Base-by-base conservation (phyloP, 2,329 filamentous ascomycete species). In the Fusarium multiceps region DNA sequence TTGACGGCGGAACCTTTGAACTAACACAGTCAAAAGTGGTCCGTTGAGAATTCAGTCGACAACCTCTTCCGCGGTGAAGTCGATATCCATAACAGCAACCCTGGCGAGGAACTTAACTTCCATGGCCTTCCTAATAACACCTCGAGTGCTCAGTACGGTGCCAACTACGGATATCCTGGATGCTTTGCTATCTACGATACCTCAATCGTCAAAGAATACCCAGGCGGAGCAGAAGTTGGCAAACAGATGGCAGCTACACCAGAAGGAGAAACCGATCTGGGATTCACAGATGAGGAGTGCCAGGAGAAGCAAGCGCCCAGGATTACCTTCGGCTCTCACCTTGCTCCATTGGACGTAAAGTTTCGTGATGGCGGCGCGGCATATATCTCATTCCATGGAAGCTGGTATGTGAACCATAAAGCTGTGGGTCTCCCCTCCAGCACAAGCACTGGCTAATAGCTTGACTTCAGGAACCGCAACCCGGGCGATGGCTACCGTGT, bases 151-250 rank as follows among this genome's bases (percentile, higher is more conserved):
- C 46, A 46, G 7, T 62, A 62, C 1, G 40, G 59, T 21, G 30
- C 45, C 12, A 62, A 62, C 46, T 62, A 62, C 4, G 59, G 59
- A 46, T 62, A 62, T 27, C 59, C 59, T 2, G 59, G 59, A 7
- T 62, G 59, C 9, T 62, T 62, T n/a, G 7, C 59, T 2, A 61
- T 62, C 9, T 62, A 61, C 14, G 59, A 62, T 20, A 16, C 56
- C 1, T 62, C 59, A 2, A n/a, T 27, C 4, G 9, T 62, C 20
- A 45, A 62, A 12, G 25, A 41, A 2, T 62, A 40, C 14, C 59
- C 59, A 0, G 40, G 46, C 1, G 59, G 59, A 12, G 56, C 59
- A 46, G 7, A 40, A 14, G 46, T 62, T 14, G 46, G 59, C 8
- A 61, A 61, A 16, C 59, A 62, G 4, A 53, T 62, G 32, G 59